Evolutionary conservation across 2,329 filamentous ascomycete species (phyloP), one percentile per base, ranked within the genome.

Genomic region (Neonectria magnoliae): DNA sequence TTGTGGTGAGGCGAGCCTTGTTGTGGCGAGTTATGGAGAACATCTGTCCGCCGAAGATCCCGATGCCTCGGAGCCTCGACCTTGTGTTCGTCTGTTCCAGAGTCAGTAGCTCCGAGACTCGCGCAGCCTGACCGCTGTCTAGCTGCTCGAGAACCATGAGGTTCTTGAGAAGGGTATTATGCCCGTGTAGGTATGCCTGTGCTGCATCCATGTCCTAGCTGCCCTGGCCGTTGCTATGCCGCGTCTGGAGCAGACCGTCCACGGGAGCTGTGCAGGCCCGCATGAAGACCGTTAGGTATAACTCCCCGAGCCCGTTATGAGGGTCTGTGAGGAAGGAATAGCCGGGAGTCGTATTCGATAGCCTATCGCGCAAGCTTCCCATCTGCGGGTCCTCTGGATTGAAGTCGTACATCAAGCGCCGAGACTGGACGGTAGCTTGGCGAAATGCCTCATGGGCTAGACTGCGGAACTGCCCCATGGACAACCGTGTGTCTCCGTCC

Each of bases 301-400:
- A 3, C 4, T 53, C 36, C 31, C 7, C 36, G 14, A 60, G 48
- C n/a, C 16, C 16, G 33, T 60, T 60, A 5, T n/a, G 13, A 20
- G 57, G 57, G 31, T 60, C 57, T 5, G 57, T 33, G 16, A 60
- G 4, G 18, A 60, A 60, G 48, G 57, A 60, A 25, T 60, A 60
- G 16, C 57, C 48, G 7, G 47, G 47, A 44, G 57, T 53, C 7
- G 57, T 44, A 18, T n/a, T 44, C 25, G 54, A 45, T 36, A 57
- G 8, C 41, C 54, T 47, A 36, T 47, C 54, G 13, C 54, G 42
- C 4, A 57, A 8, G 5, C 42, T 11, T 7, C 25, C 29, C 22
- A 57, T 8, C 4, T 57, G 4, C 22, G 16, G 16, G 8, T 47
- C 41, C 5, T n/a, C 25, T 33, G 54, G 41, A 4, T 57, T 41